Percentiles rank a stretch among this genome's conserved stretches.
These are phyloP conservation scores for Drechslerella stenobrocha DNA, from an alignment of 2,329 filamentous ascomycete species.

Conservation along the genomic window DNA sequence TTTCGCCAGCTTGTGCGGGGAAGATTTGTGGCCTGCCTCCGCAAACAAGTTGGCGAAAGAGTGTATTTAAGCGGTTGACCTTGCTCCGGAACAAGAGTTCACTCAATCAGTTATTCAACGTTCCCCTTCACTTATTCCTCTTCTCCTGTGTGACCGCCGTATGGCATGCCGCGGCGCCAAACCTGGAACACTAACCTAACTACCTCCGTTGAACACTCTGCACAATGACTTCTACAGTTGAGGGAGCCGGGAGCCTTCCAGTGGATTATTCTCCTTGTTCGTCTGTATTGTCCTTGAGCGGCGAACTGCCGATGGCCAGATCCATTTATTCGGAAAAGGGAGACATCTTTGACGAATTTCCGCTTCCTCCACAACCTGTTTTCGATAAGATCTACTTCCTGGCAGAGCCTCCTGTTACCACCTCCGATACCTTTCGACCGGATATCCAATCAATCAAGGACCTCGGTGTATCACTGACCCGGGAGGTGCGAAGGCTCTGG, in stretches of 20 bases:
- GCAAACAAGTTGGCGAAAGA: not conserved
- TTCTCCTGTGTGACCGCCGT: too few species aligned
- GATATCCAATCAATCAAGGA: not conserved
- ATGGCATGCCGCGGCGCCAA: too few species aligned
- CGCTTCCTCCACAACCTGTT: not conserved
- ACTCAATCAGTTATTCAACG: too few species aligned
- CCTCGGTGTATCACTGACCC: not conserved
- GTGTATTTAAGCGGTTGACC: not conserved
- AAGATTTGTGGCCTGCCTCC: too few species aligned
- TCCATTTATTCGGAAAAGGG: constrained; percentile 23
- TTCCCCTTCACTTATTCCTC: too few species aligned
- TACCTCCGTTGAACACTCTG: too few species aligned
- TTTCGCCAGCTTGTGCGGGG: too few species aligned
- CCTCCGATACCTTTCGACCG: not conserved
- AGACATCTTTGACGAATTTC: constrained; percentile 13
- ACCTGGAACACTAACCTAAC: too few species aligned
- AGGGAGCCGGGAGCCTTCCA: not conserved
- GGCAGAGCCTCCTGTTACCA: not conserved
- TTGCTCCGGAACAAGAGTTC: too few species aligned
- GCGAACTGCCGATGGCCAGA: constrained; percentile 11
- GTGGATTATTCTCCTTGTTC: constrained; percentile 15
- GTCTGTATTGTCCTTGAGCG: constrained; percentile 18
- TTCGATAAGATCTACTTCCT: constrained; percentile 1
- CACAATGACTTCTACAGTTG: too few species aligned
- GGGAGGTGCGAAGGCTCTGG: constrained; percentile 15